These are phyloP conservation scores for Trichoderma semiorbis DNA, from an alignment of 2,329 filamentous ascomycete species.

Conservation along the genomic window DNA sequence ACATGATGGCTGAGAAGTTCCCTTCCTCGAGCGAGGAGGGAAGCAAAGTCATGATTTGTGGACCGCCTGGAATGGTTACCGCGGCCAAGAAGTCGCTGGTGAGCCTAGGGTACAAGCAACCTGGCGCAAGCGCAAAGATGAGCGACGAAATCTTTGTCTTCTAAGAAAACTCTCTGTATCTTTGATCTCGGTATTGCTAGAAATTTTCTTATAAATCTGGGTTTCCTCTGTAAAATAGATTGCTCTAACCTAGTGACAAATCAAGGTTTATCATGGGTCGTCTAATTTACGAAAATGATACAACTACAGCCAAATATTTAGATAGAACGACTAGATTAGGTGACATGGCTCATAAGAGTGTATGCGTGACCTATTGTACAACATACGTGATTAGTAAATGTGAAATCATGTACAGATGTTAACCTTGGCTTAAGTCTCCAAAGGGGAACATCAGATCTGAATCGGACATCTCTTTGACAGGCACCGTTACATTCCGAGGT, in stretches of 20 bases:
- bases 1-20: conserved; percentile 47
- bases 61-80: conserved; percentile 58
- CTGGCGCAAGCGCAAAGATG: conserved; percentile 49
- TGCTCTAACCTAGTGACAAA: neutral
- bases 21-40: conserved; percentile 43
- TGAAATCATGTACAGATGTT: neutral
- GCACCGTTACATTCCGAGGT: neutral
- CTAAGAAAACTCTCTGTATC: conserved; percentile 25
- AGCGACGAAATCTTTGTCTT: conserved; percentile 55
- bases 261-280: neutral
- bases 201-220: neutral
- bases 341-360: neutral
- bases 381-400: neutral
- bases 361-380: neutral
- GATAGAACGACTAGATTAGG: neutral
- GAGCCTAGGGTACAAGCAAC: conserved; percentile 48
- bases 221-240: neutral
- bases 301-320: neutral
- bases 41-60: conserved; percentile 54
- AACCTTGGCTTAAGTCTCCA: neutral
- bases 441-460: neutral
- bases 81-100: conserved; percentile 51
- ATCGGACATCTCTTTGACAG: neutral
- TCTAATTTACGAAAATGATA: too few species aligned
- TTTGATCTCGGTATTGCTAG: neutral